phyloP scores from a whole-genome alignment of 208 protist species.

The Trichomonas vaginalis region DNA sequence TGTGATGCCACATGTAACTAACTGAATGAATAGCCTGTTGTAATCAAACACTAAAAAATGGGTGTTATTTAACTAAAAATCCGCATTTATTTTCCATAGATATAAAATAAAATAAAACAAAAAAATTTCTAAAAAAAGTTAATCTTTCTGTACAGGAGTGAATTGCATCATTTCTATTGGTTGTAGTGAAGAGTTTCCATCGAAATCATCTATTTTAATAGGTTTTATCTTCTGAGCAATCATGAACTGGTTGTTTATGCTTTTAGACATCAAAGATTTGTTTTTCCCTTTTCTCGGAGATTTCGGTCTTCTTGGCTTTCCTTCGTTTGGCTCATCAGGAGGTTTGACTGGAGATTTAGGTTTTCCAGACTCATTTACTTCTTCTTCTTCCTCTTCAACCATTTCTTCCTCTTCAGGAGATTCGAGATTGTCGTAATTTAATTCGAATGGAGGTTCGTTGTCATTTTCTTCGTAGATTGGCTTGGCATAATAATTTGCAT shows the following conservation, averaged over 20 bases:
- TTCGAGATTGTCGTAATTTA: background rate
- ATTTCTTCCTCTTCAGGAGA: background rate
- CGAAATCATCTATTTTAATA: background rate
- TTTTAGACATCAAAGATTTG: background rate
- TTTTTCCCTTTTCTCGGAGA: background rate
- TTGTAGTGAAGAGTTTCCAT: background rate
- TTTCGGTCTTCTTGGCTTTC: background rate
- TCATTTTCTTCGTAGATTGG: background rate
- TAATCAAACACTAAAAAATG: too few species aligned
- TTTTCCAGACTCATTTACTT: too few species aligned
- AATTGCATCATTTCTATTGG: background rate
- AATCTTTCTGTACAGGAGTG: background rate
- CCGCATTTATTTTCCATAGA: too few species aligned
- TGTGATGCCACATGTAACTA: too few species aligned
- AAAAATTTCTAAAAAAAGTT: too few species aligned
- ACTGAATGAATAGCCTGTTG: too few species aligned
- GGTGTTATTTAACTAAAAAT: too few species aligned
- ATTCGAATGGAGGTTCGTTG: background rate
- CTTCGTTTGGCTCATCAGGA: background rate
- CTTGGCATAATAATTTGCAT: background rate
- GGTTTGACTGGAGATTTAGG: background rate
- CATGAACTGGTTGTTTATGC: background rate
- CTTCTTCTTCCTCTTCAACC: background rate
- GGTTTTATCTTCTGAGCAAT: background rate
- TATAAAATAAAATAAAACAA: too few species aligned